These are phyloP conservation scores for Friedmanniomyces simplex DNA, from an alignment of 495 filamentous ascomycete species.

Conservation along the genomic window DNA sequence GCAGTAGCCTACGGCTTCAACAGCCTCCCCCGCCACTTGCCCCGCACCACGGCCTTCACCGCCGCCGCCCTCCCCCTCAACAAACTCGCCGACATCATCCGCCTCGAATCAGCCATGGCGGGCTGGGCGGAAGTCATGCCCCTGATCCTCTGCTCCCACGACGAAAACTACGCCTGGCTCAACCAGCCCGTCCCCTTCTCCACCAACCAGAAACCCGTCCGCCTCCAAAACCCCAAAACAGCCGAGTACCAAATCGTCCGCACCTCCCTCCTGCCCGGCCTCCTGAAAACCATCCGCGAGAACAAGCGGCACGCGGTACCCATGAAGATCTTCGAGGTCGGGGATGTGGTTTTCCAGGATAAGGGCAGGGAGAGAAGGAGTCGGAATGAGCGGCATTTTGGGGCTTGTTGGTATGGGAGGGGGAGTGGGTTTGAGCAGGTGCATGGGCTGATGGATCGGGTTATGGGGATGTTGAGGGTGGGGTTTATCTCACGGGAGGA, in stretches of 20 bases:
- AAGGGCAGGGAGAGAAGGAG: constrained; percentile 63
- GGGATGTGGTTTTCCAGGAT: constrained; percentile 88
- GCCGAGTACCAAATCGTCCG: constrained; percentile 94
- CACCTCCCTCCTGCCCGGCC: constrained; percentile 75
- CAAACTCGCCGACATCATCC: constrained; percentile 86
- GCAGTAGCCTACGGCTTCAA: constrained; percentile 97
- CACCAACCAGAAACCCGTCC: constrained; percentile 74
- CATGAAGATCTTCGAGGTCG: constrained; percentile 75
- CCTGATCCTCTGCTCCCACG: constrained; percentile 91
- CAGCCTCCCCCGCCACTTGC: constrained; percentile 72
- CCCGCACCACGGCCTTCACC: constrained; percentile 71
- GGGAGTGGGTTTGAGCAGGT: constrained; percentile 93
- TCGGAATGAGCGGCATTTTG: constrained; percentile 88
- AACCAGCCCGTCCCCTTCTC: constrained; percentile 65
- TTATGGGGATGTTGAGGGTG: constrained; percentile 84
- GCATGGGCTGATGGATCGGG: constrained; percentile 82
- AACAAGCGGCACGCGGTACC: constrained; percentile 86
- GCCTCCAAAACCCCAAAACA: constrained; percentile 91
- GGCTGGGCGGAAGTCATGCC: constrained; percentile 97
- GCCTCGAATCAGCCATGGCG: constrained; percentile 81
- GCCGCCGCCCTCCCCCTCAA: constrained; percentile 84
- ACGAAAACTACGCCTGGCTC: constrained; percentile 96
- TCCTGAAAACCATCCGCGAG: constrained; percentile 90
- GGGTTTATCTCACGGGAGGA: too few relatives aligned
- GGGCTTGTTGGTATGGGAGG: constrained; percentile 91